These are phyloP conservation scores for Colletotrichum falcatum DNA, from an alignment of 2,329 filamentous ascomycete species.

Conservation along the genomic window DNA sequence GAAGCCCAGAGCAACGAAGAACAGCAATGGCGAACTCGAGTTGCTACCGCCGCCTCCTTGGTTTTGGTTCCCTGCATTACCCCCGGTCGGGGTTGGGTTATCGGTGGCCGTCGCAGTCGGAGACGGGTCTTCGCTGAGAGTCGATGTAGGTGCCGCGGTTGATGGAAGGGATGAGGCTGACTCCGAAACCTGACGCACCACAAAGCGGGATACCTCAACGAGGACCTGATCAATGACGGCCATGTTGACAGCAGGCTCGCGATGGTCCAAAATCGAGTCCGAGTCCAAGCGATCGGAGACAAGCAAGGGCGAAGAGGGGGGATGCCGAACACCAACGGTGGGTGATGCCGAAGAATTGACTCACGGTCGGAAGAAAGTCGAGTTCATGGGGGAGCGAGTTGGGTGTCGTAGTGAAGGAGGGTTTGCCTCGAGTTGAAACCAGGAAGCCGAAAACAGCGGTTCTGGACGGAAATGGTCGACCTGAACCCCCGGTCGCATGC, in stretches of 20 bases:
- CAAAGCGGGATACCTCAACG: conserved; percentile 51
- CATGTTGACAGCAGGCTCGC: conserved; percentile 46
- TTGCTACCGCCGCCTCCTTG: conserved; percentile 42
- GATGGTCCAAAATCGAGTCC: neutral
- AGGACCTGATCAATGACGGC: conserved; percentile 52
- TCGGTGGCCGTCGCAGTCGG: conserved; percentile 21
- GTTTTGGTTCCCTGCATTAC: conserved; percentile 26
- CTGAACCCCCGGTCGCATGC: conserved; percentile 37
- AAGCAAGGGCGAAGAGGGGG: neutral
- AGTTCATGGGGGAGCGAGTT: conserved; percentile 29
- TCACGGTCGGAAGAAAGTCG: conserved; percentile 29
- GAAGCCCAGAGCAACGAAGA: conserved; percentile 96
- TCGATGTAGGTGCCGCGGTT: conserved; percentile 42
- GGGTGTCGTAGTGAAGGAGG: conserved; percentile 11
- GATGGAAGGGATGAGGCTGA: conserved; percentile 39
- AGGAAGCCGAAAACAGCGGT: conserved; percentile 35
- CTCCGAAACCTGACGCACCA: conserved; percentile 47
- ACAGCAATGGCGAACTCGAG: conserved; percentile 64
- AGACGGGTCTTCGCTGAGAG: conserved; percentile 15
- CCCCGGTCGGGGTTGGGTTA: conserved; percentile 10
- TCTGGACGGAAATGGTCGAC: conserved; percentile 31
- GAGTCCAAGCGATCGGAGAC: conserved; percentile 3
- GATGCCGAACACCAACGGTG: conserved; percentile 25
- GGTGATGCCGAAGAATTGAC: conserved; percentile 28
- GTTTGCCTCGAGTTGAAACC: conserved; percentile 22